Base-by-base conservation (phyloP, 129 eudicot genomes). In the Cynara cardunculus region DNA sequence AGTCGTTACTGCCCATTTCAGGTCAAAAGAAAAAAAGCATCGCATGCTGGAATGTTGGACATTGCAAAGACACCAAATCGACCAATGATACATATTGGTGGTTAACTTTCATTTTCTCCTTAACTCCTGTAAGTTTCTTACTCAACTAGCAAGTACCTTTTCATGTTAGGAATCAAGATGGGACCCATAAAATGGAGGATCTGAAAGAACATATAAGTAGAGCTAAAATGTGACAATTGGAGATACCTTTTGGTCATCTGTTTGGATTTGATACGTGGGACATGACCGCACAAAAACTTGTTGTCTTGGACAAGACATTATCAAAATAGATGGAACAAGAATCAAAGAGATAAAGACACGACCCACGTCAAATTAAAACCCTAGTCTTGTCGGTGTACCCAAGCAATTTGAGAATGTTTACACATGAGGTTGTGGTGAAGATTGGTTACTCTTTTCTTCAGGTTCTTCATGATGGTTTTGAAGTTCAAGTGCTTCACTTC, bases 71-170 rank as follows among this genome's bases (percentile, higher is more conserved):
- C 99, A 11, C 96, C 96, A 81, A 96, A 96, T 83, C 87, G 99
- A 87, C 99, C 99, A 24, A 96, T 96, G 99, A 93, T 96, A 85
- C 99, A 89, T 71, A 96, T 96, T 74, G 99, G 99, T 76, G 99
- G 99, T 78, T 96, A 83, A 84, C 71, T 85, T 82, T 28, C n/a
- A 30, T 76, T 56, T 32, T 14, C 61, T 39, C 19, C 32, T 37
- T 56, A 56, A 56, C 19, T 81, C 46, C 27, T 49, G 93, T 89
- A 85, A 85, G 93, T 89, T 70, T 62, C 39, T 22, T 49, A 26
- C 46, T 24, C 39, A 44, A 67, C 37, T 46, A 81, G 69, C 25
- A 37, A 9, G 28, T 65, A 67, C 65, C 8, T 74, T 27, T 16
- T 81, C 34, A 76, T 46, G 22, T 37, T 1, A 61, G 18, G 4